phyloP scores from a whole-genome alignment of 208 protist species.

The Naegleria gruberi region DNA sequence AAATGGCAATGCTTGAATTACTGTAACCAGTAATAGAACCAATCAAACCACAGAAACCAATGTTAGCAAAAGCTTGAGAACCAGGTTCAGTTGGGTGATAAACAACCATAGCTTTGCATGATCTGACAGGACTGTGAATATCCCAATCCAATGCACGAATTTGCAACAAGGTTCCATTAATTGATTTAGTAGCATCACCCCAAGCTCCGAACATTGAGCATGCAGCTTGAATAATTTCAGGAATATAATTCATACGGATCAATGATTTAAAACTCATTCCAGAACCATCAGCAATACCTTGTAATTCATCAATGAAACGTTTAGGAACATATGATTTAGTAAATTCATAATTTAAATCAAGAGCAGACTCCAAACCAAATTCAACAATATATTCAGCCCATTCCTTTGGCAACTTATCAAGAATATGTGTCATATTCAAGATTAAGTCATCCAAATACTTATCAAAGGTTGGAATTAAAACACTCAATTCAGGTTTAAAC shows the following conservation, averaged over 20 bases:
- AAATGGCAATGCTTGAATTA: background rate
- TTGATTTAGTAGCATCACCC: background rate
- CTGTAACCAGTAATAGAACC: slow-evolving; percentile 1
- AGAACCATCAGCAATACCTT: slow-evolving; percentile 31
- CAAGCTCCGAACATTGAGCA: slow-evolving; percentile 28
- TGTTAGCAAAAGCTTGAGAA: slow-evolving; percentile 35
- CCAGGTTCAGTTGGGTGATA: slow-evolving; percentile 35
- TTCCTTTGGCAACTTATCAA: background rate
- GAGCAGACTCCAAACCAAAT: slow-evolving; percentile 33
- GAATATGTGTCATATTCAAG: background rate
- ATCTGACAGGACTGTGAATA: slow-evolving; percentile 17
- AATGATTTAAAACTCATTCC: slow-evolving; percentile 10
- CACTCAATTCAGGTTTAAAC: slow-evolving; percentile 24
- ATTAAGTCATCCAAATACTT: slow-evolving; percentile 27
- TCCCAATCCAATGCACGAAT: slow-evolving; percentile 37
- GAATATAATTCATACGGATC: slow-evolving; percentile 35
- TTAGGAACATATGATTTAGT: slow-evolving; percentile 19
- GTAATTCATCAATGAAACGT: slow-evolving; percentile 34
- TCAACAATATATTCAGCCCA: slow-evolving; percentile 20
- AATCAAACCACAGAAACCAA: slow-evolving; percentile 25
- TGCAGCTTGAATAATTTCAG: slow-evolving; percentile 21
- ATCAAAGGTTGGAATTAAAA: slow-evolving; percentile 22
- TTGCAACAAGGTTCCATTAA: slow-evolving; percentile 26
- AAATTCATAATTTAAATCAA: slow-evolving; percentile 36
- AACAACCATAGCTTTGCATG: slow-evolving; percentile 30